These are phyloP conservation scores for Priceomyces carsonii DNA, from an alignment of 805 yeast species.

Conservation along the genomic window DNA sequence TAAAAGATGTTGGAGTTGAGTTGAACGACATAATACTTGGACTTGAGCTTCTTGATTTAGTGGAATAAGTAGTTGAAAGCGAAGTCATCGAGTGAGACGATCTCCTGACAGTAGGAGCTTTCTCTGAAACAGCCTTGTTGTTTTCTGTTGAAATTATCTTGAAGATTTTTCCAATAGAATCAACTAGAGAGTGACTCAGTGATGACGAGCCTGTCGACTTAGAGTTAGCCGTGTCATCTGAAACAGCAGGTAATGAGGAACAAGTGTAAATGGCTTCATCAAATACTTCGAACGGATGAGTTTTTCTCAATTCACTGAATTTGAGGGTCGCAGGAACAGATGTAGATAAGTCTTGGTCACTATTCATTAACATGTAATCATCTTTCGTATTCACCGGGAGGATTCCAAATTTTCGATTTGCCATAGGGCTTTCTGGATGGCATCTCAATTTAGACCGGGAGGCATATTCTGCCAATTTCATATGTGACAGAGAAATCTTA, in stretches of 20 bases:
- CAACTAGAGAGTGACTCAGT: conserved; percentile 26
- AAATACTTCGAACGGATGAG: conserved; percentile 62
- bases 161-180: conserved; percentile 36
- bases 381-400: conserved; percentile 30
- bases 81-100: conserved; percentile 39
- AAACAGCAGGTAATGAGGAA: conserved; percentile 19
- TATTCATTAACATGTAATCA: conserved; percentile 16
- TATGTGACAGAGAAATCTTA: conserved; percentile 29
- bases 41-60: conserved; percentile 34
- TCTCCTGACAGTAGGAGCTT: conserved; percentile 12
- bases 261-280: conserved; percentile 63
- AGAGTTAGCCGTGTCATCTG: conserved; percentile 7
- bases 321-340: conserved; percentile 18
- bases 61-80: conserved; percentile 32
- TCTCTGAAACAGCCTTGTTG: conserved; percentile 3
- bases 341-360: conserved; percentile 10
- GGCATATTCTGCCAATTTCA: conserved; percentile 26
- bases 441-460: conserved; percentile 25
- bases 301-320: conserved; percentile 43
- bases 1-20: conserved; percentile 37
- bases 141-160: conserved; percentile 37
- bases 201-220: conserved; percentile 6
- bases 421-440: conserved; percentile 40
- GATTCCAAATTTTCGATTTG: conserved; percentile 52
- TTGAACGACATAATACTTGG: conserved; percentile 39